Base-by-base conservation (phyloP, 768 basidiomycete species). In the Lactifluus echinatus region DNA sequence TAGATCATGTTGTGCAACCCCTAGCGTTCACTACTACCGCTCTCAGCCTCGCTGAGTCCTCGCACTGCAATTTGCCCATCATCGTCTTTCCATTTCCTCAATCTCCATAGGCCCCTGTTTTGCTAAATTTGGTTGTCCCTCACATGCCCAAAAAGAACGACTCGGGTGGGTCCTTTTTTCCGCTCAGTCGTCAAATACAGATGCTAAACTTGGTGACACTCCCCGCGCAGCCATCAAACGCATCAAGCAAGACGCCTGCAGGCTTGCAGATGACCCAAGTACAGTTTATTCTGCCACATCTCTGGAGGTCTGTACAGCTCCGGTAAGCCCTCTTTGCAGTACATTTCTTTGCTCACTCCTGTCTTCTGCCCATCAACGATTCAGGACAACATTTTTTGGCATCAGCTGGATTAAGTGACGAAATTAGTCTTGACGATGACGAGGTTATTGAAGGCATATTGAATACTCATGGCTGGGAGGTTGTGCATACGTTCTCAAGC, bases 241-340 rank as follows among this genome's bases (percentile, higher is more conserved):
- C 34, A 96, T 98, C 64, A 88, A 97, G 85, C 92, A 93, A 69
- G 95, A 98, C 71, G 93, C 93, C 4, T 76, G 82, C 59, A 93
- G 97, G 67, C 80, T 97, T 14, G 83, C 85, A 1, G 82, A 80
- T 52, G 93, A 95, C 70, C 83, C 88, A 56, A 84, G 81, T 50
- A 84, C 87, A 0, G 93, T 94, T 67, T 97, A 95, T 67, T 74
- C 82, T 55, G 95, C 93, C 17, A 84, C 73, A 0, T 92, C 75
- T 66, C 81, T 76, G 59, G 94, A 78, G 87, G 93, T 88, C 75
- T 34, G 74, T 54, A 6, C 36, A 40, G 23, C 33, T 43, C 12
- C 28, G 29, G 10, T 46, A 14, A 24, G 11, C 17, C 2, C 26
- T n/a, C 14, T 57, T 28, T 33, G 59, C 48, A 23, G 50, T 45